Percentiles rank a stretch among this genome's conserved stretches.
Evolutionary conservation across 495 filamentous ascomycete species (phyloP).

Genomic region (Astrocystis sublimbata): DNA sequence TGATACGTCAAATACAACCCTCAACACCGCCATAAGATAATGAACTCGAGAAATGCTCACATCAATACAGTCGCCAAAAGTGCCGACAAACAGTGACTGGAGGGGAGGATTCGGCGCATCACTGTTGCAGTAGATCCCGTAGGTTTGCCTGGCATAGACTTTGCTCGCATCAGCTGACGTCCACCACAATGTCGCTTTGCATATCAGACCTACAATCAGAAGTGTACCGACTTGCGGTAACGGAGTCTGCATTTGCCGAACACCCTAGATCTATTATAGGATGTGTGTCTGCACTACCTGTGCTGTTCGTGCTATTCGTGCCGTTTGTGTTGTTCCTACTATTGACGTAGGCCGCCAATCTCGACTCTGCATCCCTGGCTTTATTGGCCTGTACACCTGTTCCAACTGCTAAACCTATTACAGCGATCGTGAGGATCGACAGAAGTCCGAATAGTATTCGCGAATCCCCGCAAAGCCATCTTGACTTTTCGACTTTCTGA

Average conservation of each 20-base stretch:
- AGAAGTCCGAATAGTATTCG: constrained; percentile 44
- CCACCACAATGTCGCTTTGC: background rate
- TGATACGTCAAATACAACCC: background rate
- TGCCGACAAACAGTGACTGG: constrained; percentile 39
- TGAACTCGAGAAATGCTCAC: constrained; percentile 4
- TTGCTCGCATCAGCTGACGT: background rate
- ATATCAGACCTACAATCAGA: constrained; percentile 28
- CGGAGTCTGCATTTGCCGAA: constrained; percentile 27
- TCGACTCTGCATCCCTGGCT: constrained; percentile 38
- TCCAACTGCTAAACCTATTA: constrained; percentile 46
- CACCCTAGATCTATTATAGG: constrained; percentile 47
- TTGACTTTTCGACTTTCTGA: constrained; percentile 9
- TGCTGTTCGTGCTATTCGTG: constrained; percentile 22
- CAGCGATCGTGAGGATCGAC: constrained; percentile 41
- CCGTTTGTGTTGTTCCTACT: too few species aligned
- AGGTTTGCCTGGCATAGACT: constrained; percentile 38
- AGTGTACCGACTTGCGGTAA: constrained; percentile 32
- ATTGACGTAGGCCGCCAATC: constrained; percentile 24
- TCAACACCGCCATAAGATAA: background rate
- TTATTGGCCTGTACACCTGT: constrained; percentile 44
- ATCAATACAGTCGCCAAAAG: constrained; percentile 49
- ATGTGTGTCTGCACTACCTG: too few species aligned
- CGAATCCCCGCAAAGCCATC: constrained; percentile 38
- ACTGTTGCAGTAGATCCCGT: constrained; percentile 43
- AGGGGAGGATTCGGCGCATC: constrained; percentile 36